Percentiles rank a stretch among this genome's conserved stretches.
These are phyloP conservation scores for Aspergillus leporis DNA, from an alignment of 495 filamentous ascomycete species.

Conservation along the genomic window DNA sequence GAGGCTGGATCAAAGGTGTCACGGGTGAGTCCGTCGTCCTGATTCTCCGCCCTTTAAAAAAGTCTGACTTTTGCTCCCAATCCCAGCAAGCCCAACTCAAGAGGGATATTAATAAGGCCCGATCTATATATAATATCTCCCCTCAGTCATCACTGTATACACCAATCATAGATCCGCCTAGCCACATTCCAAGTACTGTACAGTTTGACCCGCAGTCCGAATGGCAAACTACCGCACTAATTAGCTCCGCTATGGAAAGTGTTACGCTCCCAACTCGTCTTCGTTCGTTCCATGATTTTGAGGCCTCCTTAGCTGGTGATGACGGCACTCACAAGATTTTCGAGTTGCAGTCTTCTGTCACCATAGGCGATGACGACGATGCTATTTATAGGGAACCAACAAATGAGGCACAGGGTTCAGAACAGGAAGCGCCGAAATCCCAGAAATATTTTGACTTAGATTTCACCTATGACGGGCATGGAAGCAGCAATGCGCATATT, in stretches of 20 bases:
- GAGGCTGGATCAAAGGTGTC: slow-evolving; percentile 61
- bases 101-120: slow-evolving; percentile 67
- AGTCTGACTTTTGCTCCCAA: background rate
- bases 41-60: background rate
- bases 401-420: background rate
- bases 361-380: slow-evolving; percentile 20
- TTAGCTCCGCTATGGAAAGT: slow-evolving; percentile 78
- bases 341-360: slow-evolving; percentile 60
- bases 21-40: slow-evolving; percentile 53
- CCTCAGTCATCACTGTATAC: slow-evolving; percentile 75
- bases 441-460: slow-evolving; percentile 56
- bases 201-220: slow-evolving; percentile 62
- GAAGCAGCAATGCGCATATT: slow-evolving; percentile 49
- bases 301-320: slow-evolving; percentile 69
- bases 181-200: slow-evolving; percentile 58
- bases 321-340: slow-evolving; percentile 77
- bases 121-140: slow-evolving; percentile 64
- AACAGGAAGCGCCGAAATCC: slow-evolving; percentile 20
- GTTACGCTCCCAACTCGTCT: slow-evolving; percentile 76
- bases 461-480: slow-evolving; percentile 50
- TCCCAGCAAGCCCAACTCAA: slow-evolving; percentile 52
- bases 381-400: slow-evolving; percentile 18
- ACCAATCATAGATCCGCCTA: slow-evolving; percentile 67
- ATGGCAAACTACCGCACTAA: slow-evolving; percentile 81
- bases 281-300: slow-evolving; percentile 60